These are phyloP conservation scores for Phytopythium vexans DNA, from an alignment of 352 stramenopile genomes.

Conservation along the genomic window DNA sequence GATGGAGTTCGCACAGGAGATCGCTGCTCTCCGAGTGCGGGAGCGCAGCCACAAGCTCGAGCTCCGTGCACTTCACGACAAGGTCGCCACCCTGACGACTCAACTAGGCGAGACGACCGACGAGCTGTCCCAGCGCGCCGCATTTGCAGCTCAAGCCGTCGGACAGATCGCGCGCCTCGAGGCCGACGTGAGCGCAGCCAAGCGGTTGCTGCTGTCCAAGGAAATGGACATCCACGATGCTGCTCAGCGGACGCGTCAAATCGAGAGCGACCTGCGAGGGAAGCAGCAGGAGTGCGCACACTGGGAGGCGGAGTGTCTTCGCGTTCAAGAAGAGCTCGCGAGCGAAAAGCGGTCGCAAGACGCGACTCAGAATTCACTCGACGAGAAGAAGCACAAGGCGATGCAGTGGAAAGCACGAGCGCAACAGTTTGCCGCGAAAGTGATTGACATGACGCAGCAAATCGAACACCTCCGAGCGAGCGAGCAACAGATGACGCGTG, in stretches of 20 bases:
- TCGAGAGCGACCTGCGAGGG: constrained; percentile 23
- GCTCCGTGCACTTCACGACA: constrained; percentile 25
- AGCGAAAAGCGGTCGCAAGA: constrained; percentile 13
- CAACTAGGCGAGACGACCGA: constrained; percentile 51
- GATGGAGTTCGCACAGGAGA: constrained; percentile 28
- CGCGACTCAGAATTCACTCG: constrained; percentile 8
- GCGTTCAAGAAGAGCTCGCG: constrained; percentile 23
- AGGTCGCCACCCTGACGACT: constrained; percentile 33
- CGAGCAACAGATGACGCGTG: constrained; percentile 3
- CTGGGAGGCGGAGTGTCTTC: constrained; percentile 47
- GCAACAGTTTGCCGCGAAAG: constrained; percentile 21
- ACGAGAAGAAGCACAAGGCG: constrained; percentile 25
- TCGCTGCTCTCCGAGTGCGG: constrained; percentile 27
- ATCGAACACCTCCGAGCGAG: constrained; percentile 8
- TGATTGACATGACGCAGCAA: constrained; percentile 33
- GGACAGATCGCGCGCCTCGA: constrained; percentile 40
- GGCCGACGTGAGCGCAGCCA: constrained; percentile 32
- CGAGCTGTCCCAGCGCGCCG: constrained; percentile 51
- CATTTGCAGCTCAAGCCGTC: constrained; percentile 45
- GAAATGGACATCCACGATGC: constrained; percentile 65
- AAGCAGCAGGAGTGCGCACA: constrained; percentile 44
- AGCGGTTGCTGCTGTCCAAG: constrained; percentile 45
- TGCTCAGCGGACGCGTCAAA: constrained; percentile 23
- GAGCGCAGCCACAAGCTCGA: constrained; percentile 33
- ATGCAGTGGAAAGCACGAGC: constrained; percentile 44